These are phyloP conservation scores for Metschnikowia shivogae DNA, from an alignment of 805 yeast species.

Conservation along the genomic window DNA sequence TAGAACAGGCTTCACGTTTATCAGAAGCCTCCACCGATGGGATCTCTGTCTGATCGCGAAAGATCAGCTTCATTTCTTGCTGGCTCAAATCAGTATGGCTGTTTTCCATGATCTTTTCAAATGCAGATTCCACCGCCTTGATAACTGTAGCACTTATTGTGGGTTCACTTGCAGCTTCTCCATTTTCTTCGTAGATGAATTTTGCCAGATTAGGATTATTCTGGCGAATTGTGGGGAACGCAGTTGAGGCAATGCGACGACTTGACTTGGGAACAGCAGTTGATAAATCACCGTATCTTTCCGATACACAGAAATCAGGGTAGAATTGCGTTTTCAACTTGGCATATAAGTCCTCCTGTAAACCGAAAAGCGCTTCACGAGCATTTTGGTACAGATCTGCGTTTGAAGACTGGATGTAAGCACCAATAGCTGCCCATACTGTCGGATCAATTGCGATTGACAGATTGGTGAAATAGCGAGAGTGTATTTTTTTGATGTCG, in stretches of 20 bases:
- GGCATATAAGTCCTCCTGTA: slow-evolving; percentile 53
- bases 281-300: slow-evolving; percentile 19
- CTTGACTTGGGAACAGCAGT: slow-evolving; percentile 1
- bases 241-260: slow-evolving; percentile 7
- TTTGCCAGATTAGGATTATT: not conserved
- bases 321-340: slow-evolving; percentile 51
- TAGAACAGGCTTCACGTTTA: slow-evolving; percentile 2
- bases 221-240: slow-evolving; percentile 6
- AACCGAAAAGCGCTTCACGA: slow-evolving; percentile 51
- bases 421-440: slow-evolving; percentile 4
- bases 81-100: slow-evolving; percentile 5
- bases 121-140: slow-evolving; percentile 64
- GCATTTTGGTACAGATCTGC: slow-evolving; percentile 45
- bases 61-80: not conserved
- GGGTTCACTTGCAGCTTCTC: not conserved
- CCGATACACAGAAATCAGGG: slow-evolving; percentile 57
- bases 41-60: slow-evolving; percentile 1
- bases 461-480: slow-evolving; percentile 34
- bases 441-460: slow-evolving; percentile 2
- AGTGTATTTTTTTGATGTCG: slow-evolving; percentile 50
- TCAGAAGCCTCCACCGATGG: not conserved
- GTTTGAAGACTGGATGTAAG: slow-evolving; percentile 10
- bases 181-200: not conserved
- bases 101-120: slow-evolving; percentile 51
- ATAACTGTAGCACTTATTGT: slow-evolving; percentile 45